Conservation (phyloP, 345 rosid genomes). For the Euphorbia lathyris region DNA sequence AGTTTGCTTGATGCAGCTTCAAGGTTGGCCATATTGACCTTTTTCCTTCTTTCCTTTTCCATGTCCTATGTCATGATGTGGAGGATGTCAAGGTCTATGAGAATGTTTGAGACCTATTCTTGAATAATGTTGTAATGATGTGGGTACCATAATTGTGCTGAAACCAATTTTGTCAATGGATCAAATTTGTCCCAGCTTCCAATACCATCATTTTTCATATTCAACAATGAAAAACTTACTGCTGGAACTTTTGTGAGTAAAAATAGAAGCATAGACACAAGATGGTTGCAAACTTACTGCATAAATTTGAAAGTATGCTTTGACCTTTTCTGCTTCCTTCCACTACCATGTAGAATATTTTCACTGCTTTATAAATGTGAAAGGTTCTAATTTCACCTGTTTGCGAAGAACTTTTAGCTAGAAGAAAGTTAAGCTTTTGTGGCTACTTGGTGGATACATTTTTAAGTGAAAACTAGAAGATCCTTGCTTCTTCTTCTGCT, state of each 20-base stretch:
- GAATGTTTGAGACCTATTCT: neutral
- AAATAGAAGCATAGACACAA: neutral
- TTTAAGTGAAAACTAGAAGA: neutral
- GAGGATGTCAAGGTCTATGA: neutral
- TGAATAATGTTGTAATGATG: too few species aligned
- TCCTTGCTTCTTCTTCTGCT: neutral
- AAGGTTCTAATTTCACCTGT: neutral
- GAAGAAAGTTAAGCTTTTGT: neutral
- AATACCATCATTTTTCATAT: neutral
- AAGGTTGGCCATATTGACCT: slow-evolving; percentile 43
- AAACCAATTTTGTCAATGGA: neutral
- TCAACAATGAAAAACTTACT: neutral
- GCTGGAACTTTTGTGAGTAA: neutral
- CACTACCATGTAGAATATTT: neutral
- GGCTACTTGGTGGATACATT: neutral
- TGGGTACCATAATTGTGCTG: too few species aligned
- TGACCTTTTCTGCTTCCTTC: neutral
- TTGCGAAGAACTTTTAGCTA: neutral
- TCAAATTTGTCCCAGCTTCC: neutral
- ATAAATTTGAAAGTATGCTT: neutral
- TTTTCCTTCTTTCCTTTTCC: neutral
- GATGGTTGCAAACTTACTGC: neutral
- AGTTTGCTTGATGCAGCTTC: slow-evolving; percentile 94
- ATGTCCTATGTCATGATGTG: neutral
- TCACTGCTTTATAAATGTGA: neutral